Percentiles rank a stretch among this genome's conserved stretches.
These are phyloP conservation scores for Rosa multiflora DNA, from an alignment of 306 rosid species.

Conservation along the genomic window DNA sequence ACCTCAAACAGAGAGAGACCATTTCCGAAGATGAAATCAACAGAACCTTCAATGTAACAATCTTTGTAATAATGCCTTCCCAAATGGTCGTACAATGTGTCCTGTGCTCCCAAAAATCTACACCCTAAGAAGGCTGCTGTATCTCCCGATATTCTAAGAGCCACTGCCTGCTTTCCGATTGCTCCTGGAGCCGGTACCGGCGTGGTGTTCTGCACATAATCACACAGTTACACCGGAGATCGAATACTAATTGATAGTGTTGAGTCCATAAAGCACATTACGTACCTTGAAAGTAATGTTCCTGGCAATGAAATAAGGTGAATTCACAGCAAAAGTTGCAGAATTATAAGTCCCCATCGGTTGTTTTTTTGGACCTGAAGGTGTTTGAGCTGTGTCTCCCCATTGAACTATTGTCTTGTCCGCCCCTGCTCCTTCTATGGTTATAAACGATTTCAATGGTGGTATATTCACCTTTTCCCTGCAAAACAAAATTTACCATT, in stretches of 20 bases:
- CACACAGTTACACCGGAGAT: background rate
- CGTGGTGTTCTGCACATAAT: slow-evolving; percentile 57
- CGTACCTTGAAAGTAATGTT: slow-evolving; percentile 88
- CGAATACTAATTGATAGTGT: background rate
- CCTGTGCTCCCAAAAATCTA: slow-evolving; percentile 90
- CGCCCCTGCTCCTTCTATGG: slow-evolving; percentile 89
- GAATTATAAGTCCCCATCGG: slow-evolving; percentile 83
- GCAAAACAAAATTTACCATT: slow-evolving; percentile 14
- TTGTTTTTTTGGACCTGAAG: slow-evolving; percentile 53
- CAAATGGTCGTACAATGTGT: slow-evolving; percentile 83
- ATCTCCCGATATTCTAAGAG: slow-evolving; percentile 90
- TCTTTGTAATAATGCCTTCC: slow-evolving; percentile 96
- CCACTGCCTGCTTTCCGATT: slow-evolving; percentile 84
- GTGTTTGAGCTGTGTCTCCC: slow-evolving; percentile 97
- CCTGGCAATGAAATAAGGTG: slow-evolving; percentile 90
- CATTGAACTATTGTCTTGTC: slow-evolving; percentile 88
- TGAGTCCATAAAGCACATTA: background rate
- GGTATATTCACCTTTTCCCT: slow-evolving; percentile 94
- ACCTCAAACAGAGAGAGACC: slow-evolving; percentile 86
- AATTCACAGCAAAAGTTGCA: slow-evolving; percentile 88
- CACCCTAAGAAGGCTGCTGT: slow-evolving; percentile 77
- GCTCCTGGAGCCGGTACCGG: slow-evolving; percentile 92
- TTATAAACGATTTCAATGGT: slow-evolving; percentile 72
- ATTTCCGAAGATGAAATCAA: slow-evolving; percentile 97
- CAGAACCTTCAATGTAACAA: slow-evolving; percentile 97